Percentiles rank a stretch among this genome's conserved stretches.
Evolutionary conservation across 352 stramenopile genomes (phyloP).

Genomic region (Globisporangium canariense): DNA sequence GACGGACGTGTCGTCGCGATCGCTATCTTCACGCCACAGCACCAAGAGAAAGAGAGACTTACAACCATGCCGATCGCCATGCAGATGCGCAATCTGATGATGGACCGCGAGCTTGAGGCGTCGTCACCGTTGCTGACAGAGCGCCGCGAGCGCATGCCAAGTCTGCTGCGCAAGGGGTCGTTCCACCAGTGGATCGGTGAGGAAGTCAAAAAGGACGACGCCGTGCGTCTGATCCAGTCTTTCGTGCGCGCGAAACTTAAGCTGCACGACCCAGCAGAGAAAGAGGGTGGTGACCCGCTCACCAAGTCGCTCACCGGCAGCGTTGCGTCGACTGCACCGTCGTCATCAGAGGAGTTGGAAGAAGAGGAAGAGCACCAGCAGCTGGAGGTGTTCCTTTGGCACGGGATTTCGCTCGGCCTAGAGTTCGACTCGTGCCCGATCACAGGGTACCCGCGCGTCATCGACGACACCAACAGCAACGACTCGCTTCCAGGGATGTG

Average conservation of each 20-base stretch:
- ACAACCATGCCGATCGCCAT: neutral
- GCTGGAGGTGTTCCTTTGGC: conserved; percentile 63
- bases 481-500: conserved; percentile 63
- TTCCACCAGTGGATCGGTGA: conserved; percentile 33
- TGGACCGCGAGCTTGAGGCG: neutral
- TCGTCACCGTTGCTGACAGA: neutral
- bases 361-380: conserved; percentile 39
- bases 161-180: conserved; percentile 13
- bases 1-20: neutral
- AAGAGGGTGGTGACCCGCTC: conserved; percentile 8
- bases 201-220: conserved; percentile 28
- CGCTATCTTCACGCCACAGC: neutral
- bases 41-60: neutral
- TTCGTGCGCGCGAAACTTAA: conserved; percentile 27
- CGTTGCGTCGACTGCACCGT: conserved; percentile 10
- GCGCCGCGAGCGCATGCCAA: conserved; percentile 6
- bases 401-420: conserved; percentile 50
- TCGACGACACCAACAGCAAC: conserved; percentile 49
- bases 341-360: conserved; percentile 19
- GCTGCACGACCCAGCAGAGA: neutral
- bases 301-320: conserved; percentile 20
- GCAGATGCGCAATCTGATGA: neutral
- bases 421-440: conserved; percentile 43
- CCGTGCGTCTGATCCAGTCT: conserved; percentile 31
- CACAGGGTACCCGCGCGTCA: conserved; percentile 51